These are phyloP conservation scores for Copromyces sp. DNA, from an alignment of 495 filamentous ascomycete species.

Conservation along the genomic window DNA sequence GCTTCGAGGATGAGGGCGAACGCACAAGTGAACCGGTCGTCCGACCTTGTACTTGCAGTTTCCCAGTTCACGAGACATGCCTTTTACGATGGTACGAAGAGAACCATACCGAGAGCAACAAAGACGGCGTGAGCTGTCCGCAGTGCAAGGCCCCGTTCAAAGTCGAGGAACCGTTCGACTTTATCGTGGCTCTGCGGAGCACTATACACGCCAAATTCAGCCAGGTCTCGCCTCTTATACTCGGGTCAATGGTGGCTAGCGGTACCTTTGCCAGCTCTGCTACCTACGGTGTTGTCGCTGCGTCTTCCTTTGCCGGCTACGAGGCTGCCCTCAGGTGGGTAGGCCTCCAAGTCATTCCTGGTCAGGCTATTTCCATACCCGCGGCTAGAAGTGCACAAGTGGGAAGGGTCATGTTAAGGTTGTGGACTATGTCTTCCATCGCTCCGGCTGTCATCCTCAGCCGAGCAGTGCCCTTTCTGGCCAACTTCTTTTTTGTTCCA, in stretches of 20 bases:
- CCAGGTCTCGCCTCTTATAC: slow-evolving; percentile 46
- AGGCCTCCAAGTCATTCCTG: neutral
- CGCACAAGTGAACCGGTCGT: slow-evolving; percentile 61
- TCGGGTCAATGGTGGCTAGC: slow-evolving; percentile 43
- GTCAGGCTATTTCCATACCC: neutral
- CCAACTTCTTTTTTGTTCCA: slow-evolving; percentile 23
- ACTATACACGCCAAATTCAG: slow-evolving; percentile 44
- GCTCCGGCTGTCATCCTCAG: slow-evolving; percentile 31
- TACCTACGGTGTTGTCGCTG: slow-evolving; percentile 27
- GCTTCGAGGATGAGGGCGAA: slow-evolving; percentile 69
- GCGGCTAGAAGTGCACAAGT: neutral
- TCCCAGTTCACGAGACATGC: slow-evolving; percentile 85
- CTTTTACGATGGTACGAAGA: slow-evolving; percentile 85
- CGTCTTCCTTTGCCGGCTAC: slow-evolving; percentile 28
- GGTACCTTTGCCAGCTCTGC: slow-evolving; percentile 38
- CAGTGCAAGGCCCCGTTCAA: slow-evolving; percentile 78
- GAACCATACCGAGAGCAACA: slow-evolving; percentile 41
- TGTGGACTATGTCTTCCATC: slow-evolving; percentile 21
- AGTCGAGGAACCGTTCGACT: slow-evolving; percentile 60
- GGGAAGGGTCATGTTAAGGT: slow-evolving; percentile 2
- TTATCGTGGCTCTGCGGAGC: slow-evolving; percentile 50
- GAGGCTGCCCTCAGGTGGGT: slow-evolving; percentile 19
- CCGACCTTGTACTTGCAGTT: slow-evolving; percentile 75
- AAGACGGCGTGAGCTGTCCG: slow-evolving; percentile 64
- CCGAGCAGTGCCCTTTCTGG: slow-evolving; percentile 21